Percentiles rank a stretch among this genome's conserved stretches.
phyloP scores from a whole-genome alignment of 305 asterid genomes.

The Ilex paraguariensis region DNA sequence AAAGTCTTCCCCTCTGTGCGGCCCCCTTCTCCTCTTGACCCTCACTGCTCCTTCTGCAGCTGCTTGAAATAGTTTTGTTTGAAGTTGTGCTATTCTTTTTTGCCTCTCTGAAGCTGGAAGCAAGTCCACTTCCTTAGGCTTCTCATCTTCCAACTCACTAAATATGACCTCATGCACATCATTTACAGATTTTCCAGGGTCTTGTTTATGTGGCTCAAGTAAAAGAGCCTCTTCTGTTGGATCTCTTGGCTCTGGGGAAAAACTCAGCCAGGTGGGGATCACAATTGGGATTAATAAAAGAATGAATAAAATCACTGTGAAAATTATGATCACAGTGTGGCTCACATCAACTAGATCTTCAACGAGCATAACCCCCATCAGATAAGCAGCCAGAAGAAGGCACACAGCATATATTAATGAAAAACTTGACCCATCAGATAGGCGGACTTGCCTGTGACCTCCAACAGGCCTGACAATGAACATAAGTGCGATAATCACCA shows the following conservation, averaged over 20 bases:
- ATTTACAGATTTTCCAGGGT: neutral
- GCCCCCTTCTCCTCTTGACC: slow-evolving; percentile 2
- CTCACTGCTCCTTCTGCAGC: slow-evolving; percentile 6
- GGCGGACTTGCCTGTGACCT: slow-evolving; percentile 2
- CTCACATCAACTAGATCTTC: neutral
- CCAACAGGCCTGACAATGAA: slow-evolving; percentile 1
- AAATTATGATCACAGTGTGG: slow-evolving; percentile 1
- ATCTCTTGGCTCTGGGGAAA: neutral
- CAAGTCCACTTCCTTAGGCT: neutral
- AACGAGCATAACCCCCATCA: slow-evolving; percentile 3
- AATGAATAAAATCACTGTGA: neutral
- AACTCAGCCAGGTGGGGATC: neutral
- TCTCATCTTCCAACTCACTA: slow-evolving; percentile 4
- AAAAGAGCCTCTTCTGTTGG: neutral
- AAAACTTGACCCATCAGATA: neutral
- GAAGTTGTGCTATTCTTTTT: slow-evolving; percentile 1
- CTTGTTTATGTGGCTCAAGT: neutral
- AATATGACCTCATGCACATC: neutral
- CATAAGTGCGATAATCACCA: neutral
- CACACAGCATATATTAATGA: neutral
- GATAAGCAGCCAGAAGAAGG: slow-evolving; percentile 1
- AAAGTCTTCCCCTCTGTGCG: slow-evolving; percentile 2
- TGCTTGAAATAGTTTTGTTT: neutral
- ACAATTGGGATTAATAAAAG: neutral
- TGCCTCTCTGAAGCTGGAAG: slow-evolving; percentile 3